Conservation (phyloP, 352 stramenopile species). For the Plasmopara muralis region DNA sequence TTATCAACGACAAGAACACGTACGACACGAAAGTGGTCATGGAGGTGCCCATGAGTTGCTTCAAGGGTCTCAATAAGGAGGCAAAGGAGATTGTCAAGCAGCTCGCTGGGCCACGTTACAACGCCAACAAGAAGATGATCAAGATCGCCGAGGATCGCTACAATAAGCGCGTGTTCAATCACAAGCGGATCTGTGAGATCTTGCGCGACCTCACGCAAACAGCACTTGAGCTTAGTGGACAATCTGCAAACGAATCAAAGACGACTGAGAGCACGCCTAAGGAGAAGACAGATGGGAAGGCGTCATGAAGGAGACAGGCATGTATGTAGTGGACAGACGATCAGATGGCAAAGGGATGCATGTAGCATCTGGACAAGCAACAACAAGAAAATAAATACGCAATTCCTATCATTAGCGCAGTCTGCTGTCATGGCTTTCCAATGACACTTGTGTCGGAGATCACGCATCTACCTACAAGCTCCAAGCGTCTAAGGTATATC, state of each 20-base stretch:
- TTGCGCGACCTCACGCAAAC: constrained; percentile 68
- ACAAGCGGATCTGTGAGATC: constrained; percentile 82
- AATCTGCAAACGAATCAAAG: constrained; percentile 26
- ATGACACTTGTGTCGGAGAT: constrained; percentile 16
- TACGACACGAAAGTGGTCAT: constrained; percentile 78
- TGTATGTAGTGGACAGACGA: too few relatives aligned
- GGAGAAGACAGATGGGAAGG: constrained; percentile 1
- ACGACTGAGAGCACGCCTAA: constrained; percentile 10
- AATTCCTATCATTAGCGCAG: constrained; percentile 18
- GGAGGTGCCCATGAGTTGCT: constrained; percentile 66
- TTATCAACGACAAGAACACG: constrained; percentile 73
- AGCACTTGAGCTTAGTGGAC: constrained; percentile 50
- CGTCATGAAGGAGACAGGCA: too few relatives aligned
- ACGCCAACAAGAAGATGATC: constrained; percentile 69
- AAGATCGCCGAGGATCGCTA: constrained; percentile 80
- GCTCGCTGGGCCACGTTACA: constrained; percentile 67
- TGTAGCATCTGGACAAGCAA: too few relatives aligned
- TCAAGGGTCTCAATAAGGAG: constrained; percentile 44
- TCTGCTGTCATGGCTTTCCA: constrained; percentile 15
- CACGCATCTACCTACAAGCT: constrained; percentile 16
- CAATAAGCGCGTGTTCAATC: constrained; percentile 70
- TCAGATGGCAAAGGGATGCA: too few relatives aligned
- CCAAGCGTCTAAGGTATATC: constrained; percentile 25
- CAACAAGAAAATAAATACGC: not conserved
- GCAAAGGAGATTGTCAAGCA: constrained; percentile 53